A percentile compares a stretch with the other conserved stretches of the same genome.
Evolutionary conservation across 192 early-diverging fungal genomes (phyloP).

Genomic region (Backusella psychrophila): DNA sequence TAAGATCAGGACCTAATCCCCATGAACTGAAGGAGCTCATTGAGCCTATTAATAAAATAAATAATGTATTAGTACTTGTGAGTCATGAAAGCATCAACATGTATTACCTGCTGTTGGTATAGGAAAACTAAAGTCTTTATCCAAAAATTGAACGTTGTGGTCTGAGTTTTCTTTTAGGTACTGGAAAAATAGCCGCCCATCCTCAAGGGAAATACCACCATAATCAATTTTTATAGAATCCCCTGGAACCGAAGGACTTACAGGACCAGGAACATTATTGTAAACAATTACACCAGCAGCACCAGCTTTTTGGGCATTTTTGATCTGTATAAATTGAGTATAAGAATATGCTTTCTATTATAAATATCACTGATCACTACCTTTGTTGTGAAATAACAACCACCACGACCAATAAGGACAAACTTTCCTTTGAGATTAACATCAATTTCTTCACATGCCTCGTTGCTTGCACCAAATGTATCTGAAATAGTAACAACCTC

Average conservation of each 20-base stretch:
- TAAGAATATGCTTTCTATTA: neutral
- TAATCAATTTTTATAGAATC: conserved; percentile 35
- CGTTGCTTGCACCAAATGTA: conserved; percentile 32
- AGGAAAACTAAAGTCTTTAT: conserved; percentile 29
- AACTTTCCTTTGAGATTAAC: conserved; percentile 36
- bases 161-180: neutral
- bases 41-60: conserved; percentile 33
- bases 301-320: conserved; percentile 43
- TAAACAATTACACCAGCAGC: conserved; percentile 48
- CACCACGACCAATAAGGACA: conserved; percentile 44
- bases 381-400: conserved; percentile 44
- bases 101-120: conserved; percentile 33
- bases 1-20: conserved; percentile 62
- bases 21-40: conserved; percentile 63
- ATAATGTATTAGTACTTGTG: conserved; percentile 2
- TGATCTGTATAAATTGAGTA: conserved; percentile 6
- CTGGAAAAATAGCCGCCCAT: conserved; percentile 33
- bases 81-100: conserved; percentile 17
- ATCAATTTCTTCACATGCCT: conserved; percentile 44
- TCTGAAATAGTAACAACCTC: conserved; percentile 40
- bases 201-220: conserved; percentile 38
- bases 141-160: conserved; percentile 25
- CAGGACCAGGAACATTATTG: conserved; percentile 40
- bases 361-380: conserved; percentile 7
- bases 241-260: conserved; percentile 23